phyloP scores from a whole-genome alignment of 148 eudicot genomes.

The Vaccinium vitisidaea region DNA sequence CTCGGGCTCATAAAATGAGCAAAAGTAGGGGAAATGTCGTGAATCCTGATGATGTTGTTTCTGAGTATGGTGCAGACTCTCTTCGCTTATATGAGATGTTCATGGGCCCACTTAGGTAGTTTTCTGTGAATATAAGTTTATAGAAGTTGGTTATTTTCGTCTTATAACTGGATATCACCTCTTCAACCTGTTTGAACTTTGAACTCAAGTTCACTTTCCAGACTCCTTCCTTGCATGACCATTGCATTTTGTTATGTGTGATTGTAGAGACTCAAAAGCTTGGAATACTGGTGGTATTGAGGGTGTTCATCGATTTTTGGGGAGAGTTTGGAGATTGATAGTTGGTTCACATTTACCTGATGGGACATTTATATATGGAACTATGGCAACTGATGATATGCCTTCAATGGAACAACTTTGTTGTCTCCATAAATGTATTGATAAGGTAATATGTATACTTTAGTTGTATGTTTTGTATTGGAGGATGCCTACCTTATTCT shows the following conservation, averaged over 20 bases:
- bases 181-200: background rate
- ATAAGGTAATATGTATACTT: slow-evolving; percentile 47
- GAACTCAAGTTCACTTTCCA: background rate
- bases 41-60: slow-evolving; percentile 94
- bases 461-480: background rate
- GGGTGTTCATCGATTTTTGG: slow-evolving; percentile 94
- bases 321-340: slow-evolving; percentile 88
- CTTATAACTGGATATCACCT: background rate
- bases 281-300: slow-evolving; percentile 99
- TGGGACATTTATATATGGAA: slow-evolving; percentile 68
- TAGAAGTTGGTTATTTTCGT: background rate
- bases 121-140: slow-evolving; percentile 7
- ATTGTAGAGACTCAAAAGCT: slow-evolving; percentile 75
- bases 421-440: slow-evolving; percentile 81
- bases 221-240: background rate
- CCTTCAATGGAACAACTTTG: slow-evolving; percentile 86
- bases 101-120: slow-evolving; percentile 96
- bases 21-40: slow-evolving; percentile 97
- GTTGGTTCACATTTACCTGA: slow-evolving; percentile 71
- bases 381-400: slow-evolving; percentile 53
- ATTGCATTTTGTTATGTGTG: slow-evolving; percentile 10
- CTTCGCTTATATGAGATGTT: slow-evolving; percentile 98
- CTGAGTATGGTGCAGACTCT: slow-evolving; percentile 94
- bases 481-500: background rate
- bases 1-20: slow-evolving; percentile 95